Evolutionary conservation across 495 filamentous ascomycete species (phyloP).

Genomic region (Cetradonia linearis): DNA sequence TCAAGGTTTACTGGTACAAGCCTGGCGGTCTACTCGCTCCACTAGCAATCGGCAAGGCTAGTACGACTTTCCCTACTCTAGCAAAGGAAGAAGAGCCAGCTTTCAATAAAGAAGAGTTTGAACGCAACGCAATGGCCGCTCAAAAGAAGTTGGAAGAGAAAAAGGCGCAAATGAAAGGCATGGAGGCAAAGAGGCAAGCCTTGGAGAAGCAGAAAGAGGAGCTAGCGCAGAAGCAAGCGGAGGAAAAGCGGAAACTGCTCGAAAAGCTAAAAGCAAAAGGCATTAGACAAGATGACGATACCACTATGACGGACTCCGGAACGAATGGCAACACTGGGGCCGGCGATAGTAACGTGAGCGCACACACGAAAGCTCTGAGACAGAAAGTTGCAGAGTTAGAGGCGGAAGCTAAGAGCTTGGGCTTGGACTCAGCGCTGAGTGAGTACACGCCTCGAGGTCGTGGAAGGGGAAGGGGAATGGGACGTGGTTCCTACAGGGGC

Average conservation of each 20-base stretch:
- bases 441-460: conserved; percentile 25
- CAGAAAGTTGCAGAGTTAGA: conserved; percentile 75
- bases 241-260: conserved; percentile 63
- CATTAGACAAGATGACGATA: conserved; percentile 18
- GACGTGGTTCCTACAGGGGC: conserved; percentile 35
- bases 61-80: conserved; percentile 22
- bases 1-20: conserved; percentile 95
- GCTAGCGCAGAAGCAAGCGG: conserved; percentile 60
- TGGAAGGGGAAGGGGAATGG: conserved; percentile 30
- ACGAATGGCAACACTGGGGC: conserved; percentile 26
- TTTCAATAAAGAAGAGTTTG: conserved; percentile 71
- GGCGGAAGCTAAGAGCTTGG: conserved; percentile 72
- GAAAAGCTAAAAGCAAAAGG: conserved; percentile 47
- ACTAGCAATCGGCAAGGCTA: conserved; percentile 30
- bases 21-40: conserved; percentile 38
- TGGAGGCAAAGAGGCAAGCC: conserved; percentile 58
- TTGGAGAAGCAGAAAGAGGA: conserved; percentile 70
- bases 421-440: conserved; percentile 51
- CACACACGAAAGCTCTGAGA: conserved; percentile 56
- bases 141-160: conserved; percentile 75
- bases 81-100: conserved; percentile 37
- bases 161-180: conserved; percentile 58
- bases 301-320: conserved; percentile 21
- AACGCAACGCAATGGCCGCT: conserved; percentile 63
- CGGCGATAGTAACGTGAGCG: conserved; percentile 38